Conservation (phyloP, 129 eudicot genomes). For the Silybum marianum region DNA sequence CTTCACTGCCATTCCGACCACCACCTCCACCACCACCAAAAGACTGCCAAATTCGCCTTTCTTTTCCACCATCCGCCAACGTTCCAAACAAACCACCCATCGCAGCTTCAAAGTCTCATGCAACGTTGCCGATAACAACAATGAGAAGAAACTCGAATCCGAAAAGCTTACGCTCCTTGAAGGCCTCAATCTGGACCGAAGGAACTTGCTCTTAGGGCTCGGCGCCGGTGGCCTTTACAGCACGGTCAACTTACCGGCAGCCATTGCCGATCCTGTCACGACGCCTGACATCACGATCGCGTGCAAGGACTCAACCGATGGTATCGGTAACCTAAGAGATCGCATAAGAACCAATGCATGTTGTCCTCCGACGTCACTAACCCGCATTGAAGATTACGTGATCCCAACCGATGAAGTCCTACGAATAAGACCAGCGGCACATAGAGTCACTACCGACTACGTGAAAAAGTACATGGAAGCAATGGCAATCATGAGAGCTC, state of each 20-base stretch:
- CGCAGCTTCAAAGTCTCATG: slow-evolving; percentile 25
- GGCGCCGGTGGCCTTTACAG: slow-evolving; percentile 46
- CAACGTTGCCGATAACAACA: slow-evolving; percentile 13
- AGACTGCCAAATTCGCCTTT: background rate
- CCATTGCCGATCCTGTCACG: slow-evolving; percentile 33
- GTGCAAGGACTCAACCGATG: slow-evolving; percentile 18
- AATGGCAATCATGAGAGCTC: slow-evolving; percentile 37
- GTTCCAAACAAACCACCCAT: slow-evolving; percentile 5
- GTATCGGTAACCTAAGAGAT: background rate
- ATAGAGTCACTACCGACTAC: slow-evolving; percentile 2
- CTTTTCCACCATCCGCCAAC: background rate
- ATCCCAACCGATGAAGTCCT: slow-evolving; percentile 10
- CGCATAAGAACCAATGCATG: background rate
- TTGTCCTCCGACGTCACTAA: slow-evolving; percentile 31
- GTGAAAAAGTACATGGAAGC: slow-evolving; percentile 35
- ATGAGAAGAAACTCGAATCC: background rate
- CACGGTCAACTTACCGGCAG: background rate
- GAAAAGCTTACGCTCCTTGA: background rate
- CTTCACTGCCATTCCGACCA: background rate
- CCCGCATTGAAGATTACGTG: slow-evolving; percentile 6
- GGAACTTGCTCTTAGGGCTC: slow-evolving; percentile 23
- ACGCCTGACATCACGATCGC: slow-evolving; percentile 25
- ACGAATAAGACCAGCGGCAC: slow-evolving; percentile 26
- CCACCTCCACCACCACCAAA: background rate
- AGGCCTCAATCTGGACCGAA: slow-evolving; percentile 8